These are phyloP conservation scores for Moringa oleifera DNA, from an alignment of 345 rosid genomes.

Conservation along the genomic window DNA sequence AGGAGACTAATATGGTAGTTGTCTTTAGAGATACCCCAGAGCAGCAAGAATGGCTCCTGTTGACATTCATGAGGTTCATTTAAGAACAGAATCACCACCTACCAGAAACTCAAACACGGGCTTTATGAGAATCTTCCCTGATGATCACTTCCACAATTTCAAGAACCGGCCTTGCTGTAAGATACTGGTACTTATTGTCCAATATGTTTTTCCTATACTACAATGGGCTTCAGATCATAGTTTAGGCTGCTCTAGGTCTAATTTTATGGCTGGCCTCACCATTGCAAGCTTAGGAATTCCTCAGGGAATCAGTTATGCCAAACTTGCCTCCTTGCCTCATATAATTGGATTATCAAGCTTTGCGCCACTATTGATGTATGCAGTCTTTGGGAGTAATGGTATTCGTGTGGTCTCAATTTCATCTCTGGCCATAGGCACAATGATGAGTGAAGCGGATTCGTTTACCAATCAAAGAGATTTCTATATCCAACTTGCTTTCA, in stretches of 20 bases:
- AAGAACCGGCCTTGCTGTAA: conserved; percentile 30
- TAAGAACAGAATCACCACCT: conserved; percentile 2
- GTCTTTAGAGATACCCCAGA: no score
- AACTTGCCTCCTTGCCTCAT: conserved; percentile 41
- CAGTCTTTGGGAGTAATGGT: conserved; percentile 48
- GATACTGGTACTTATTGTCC: conserved; percentile 29
- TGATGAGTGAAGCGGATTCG: conserved; percentile 28
- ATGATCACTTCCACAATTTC: conserved; percentile 40
- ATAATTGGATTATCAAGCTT: conserved; percentile 45
- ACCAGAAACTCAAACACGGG: conserved; percentile 7
- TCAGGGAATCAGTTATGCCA: conserved; percentile 54
- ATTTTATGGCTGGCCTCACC: conserved; percentile 43
- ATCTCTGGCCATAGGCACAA: conserved; percentile 39
- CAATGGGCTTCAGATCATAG: conserved; percentile 43
- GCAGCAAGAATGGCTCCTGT: neutral
- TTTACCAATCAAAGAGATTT: conserved; percentile 15
- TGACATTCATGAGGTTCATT: conserved; percentile 7
- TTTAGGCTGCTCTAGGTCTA: conserved; percentile 27
- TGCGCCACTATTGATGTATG: conserved; percentile 48
- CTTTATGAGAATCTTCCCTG: conserved; percentile 40
- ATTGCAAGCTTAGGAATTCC: conserved; percentile 57
- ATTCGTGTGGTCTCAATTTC: conserved; percentile 44
- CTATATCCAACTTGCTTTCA: conserved; percentile 32
- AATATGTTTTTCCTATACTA: conserved; percentile 38
- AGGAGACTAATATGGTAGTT: conserved; percentile 1